Evolutionary conservation across 106 monocot genomes (phyloP).

Genomic region (Vanilla planifolia): DNA sequence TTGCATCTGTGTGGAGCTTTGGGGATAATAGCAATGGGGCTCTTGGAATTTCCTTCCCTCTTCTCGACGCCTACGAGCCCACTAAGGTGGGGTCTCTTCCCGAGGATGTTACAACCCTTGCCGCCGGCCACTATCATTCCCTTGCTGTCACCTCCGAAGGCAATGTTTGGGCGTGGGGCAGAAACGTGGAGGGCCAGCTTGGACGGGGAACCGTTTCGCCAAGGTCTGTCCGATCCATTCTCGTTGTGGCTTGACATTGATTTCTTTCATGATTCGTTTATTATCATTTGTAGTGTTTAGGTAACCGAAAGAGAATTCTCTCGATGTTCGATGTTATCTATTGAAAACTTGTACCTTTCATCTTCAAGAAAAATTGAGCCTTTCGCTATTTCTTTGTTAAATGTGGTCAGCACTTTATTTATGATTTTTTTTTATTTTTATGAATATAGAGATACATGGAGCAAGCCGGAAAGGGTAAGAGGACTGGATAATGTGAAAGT

Average conservation of each 20-base stretch:
- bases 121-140: constrained; percentile 89
- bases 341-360: too few species aligned
- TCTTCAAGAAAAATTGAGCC: too few species aligned
- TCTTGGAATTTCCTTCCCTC: constrained; percentile 44
- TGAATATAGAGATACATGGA: constrained; percentile 50
- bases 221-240: constrained; percentile 26
- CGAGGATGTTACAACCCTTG: constrained; percentile 24
- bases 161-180: constrained; percentile 81
- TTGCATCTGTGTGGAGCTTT: constrained; percentile 60
- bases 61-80: constrained; percentile 74
- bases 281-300: too few species aligned
- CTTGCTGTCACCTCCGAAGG: constrained; percentile 63
- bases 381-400: too few species aligned
- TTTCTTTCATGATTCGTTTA: too few species aligned
- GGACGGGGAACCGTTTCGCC: constrained; percentile 39
- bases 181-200: constrained; percentile 82
- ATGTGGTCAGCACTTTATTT: too few species aligned
- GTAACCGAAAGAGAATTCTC: too few species aligned
- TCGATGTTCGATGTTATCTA: too few species aligned
- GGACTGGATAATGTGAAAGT: constrained; percentile 53
- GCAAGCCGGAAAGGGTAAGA: constrained; percentile 45
- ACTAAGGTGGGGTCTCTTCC: constrained; percentile 41
- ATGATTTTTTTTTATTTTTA: not conserved
- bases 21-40: constrained; percentile 91
- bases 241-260: too few species aligned